These are phyloP conservation scores for Saururus chinensis DNA, from an alignment of 164 flowering plant species.

Conservation along the genomic window DNA sequence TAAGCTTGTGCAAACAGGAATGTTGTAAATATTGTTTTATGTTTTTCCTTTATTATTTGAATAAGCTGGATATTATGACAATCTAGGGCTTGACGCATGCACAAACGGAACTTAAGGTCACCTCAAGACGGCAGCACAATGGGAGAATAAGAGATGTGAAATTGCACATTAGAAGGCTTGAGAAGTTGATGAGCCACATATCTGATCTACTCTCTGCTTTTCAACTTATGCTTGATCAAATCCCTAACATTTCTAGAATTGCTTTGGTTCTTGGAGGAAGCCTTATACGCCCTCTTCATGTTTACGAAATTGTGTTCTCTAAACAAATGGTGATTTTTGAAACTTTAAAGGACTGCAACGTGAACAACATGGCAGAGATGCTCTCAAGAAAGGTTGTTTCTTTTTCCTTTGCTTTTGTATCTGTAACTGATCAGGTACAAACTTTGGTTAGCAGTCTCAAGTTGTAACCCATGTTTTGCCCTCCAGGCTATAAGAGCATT, in stretches of 20 bases:
- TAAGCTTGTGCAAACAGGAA: slow-evolving; percentile 22
- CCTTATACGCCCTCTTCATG: slow-evolving; percentile 68
- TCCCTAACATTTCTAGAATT: slow-evolving; percentile 37
- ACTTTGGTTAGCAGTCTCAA: neutral
- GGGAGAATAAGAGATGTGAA: slow-evolving; percentile 69
- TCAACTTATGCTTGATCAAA: slow-evolving; percentile 41
- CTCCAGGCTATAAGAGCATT: slow-evolving; percentile 63
- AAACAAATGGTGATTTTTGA: slow-evolving; percentile 21
- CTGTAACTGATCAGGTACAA: no score
- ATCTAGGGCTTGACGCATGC: slow-evolving; percentile 41
- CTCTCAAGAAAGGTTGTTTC: slow-evolving; percentile 68
- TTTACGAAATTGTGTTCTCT: slow-evolving; percentile 55
- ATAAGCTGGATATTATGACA: slow-evolving; percentile 12
- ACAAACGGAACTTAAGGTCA: slow-evolving; percentile 30
- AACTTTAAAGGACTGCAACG: slow-evolving; percentile 23
- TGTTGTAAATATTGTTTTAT: neutral
- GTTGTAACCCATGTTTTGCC: slow-evolving; percentile 7
- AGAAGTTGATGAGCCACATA: slow-evolving; percentile 59
- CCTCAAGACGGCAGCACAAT: slow-evolving; percentile 39
- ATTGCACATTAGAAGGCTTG: slow-evolving; percentile 47
- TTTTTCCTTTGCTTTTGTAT: neutral
- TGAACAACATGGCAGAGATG: slow-evolving; percentile 50
- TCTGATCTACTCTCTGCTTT: slow-evolving; percentile 44
- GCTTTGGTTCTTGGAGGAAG: slow-evolving; percentile 70
- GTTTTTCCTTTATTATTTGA: slow-evolving; percentile 4